These are phyloP conservation scores for Boletus sp. DNA, from an alignment of 768 basidiomycete species.

Conservation along the genomic window DNA sequence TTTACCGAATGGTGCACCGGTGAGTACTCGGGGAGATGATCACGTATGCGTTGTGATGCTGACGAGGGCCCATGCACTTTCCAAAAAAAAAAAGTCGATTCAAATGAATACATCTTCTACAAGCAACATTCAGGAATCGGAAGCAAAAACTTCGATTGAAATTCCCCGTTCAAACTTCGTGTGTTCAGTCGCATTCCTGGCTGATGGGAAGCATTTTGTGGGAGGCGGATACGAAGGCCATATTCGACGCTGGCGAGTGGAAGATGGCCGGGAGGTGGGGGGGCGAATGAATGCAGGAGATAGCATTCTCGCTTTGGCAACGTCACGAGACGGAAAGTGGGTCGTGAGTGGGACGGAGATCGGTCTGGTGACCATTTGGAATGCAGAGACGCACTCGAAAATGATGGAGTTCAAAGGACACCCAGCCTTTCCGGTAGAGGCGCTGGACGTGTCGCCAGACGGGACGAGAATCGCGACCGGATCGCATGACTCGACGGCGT, in stretches of 20 bases:
- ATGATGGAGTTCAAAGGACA: conserved; percentile 2
- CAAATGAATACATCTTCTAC: background rate
- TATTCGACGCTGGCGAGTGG: conserved; percentile 1
- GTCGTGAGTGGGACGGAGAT: background rate
- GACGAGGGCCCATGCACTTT: background rate
- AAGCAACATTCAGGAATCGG: background rate
- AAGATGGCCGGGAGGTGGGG: background rate
- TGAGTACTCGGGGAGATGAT: background rate
- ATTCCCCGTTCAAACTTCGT: background rate
- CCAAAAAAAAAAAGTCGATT: background rate
- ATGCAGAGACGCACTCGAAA: background rate
- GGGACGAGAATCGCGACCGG: conserved; percentile 8
- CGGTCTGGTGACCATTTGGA: conserved; percentile 4
- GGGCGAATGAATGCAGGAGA: background rate
- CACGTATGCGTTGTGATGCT: background rate
- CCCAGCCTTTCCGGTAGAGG: background rate
- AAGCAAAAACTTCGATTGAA: background rate
- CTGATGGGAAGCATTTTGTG: conserved; percentile 1
- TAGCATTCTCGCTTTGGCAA: background rate
- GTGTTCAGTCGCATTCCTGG: background rate
- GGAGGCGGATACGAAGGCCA: background rate
- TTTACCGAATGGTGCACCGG: background rate
- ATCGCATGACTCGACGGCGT: conserved; percentile 6
- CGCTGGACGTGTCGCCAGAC: conserved; percentile 14
- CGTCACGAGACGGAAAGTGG: conserved; percentile 8